Percentiles rank a stretch among this genome's conserved stretches.
Evolutionary conservation across 2,329 filamentous ascomycete genomes (phyloP).

Genomic region (Ustilaginoidea virens): DNA sequence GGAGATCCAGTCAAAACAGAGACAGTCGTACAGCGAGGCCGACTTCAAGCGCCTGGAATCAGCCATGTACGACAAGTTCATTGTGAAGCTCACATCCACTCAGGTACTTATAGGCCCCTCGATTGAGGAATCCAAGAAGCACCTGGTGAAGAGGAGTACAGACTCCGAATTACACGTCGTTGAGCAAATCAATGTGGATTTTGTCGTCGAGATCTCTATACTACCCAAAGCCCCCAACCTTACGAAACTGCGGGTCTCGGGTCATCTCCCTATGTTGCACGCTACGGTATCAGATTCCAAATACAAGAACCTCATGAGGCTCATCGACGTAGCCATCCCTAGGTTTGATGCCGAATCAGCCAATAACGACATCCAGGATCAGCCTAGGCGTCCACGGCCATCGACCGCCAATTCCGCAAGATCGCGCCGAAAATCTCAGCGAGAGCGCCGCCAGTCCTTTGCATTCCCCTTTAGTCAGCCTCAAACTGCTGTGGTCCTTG

Average conservation of each 20-base stretch:
- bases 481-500: constrained; percentile 63
- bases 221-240: constrained; percentile 90
- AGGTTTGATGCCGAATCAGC: constrained; percentile 37
- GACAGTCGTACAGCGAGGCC: constrained; percentile 70
- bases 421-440: constrained; percentile 26
- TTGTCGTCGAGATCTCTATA: constrained; percentile 90
- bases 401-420: constrained; percentile 29
- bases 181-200: constrained; percentile 94
- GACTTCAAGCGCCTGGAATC: constrained; percentile 80
- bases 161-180: constrained; percentile 72
- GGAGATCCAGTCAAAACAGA: constrained; percentile 83
- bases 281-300: constrained; percentile 87
- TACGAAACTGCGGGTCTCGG: constrained; percentile 81
- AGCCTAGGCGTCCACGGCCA: constrained; percentile 25
- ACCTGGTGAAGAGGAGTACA: constrained; percentile 54
- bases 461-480: constrained; percentile 61
- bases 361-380: constrained; percentile 11
- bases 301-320: constrained; percentile 91
- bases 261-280: constrained; percentile 81
- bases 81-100: constrained; percentile 83
- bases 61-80: constrained; percentile 95
- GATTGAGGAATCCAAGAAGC: constrained; percentile 74
- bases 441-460: constrained; percentile 46
- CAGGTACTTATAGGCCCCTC: constrained; percentile 92
- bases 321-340: constrained; percentile 90